Conservation (phyloP, 2,329 filamentous ascomycete genomes). For the Aureobasidium sp. region DNA sequence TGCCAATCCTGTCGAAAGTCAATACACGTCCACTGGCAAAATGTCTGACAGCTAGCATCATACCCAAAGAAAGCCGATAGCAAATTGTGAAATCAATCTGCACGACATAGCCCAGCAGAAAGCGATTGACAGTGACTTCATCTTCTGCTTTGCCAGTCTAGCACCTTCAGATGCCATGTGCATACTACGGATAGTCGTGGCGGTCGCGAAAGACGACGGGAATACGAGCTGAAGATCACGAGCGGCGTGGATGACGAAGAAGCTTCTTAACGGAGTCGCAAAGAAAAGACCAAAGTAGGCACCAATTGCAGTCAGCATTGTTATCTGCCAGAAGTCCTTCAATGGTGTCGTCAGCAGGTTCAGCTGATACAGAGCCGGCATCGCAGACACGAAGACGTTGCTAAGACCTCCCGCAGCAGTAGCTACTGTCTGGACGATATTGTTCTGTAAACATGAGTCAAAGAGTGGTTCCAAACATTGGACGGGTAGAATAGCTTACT, state of each 20-base stretch:
- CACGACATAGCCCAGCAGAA: slow-evolving; percentile 58
- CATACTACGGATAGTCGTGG: slow-evolving; percentile 71
- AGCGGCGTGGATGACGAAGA: slow-evolving; percentile 71
- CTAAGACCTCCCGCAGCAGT: slow-evolving; percentile 66
- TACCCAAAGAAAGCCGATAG: slow-evolving; percentile 62
- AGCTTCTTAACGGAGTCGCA: slow-evolving; percentile 66
- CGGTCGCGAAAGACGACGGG: slow-evolving; percentile 64
- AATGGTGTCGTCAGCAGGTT: slow-evolving; percentile 56
- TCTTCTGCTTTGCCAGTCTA: slow-evolving; percentile 60
- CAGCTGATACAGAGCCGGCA: slow-evolving; percentile 68
- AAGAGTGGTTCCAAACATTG: background rate
- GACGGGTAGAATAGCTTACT: background rate
- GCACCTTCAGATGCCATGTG: slow-evolving; percentile 61
- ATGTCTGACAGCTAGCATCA: background rate
- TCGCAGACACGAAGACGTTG: slow-evolving; percentile 64
- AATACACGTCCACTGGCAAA: background rate
- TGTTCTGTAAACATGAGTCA: slow-evolving; percentile 49
- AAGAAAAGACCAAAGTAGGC: slow-evolving; percentile 73
- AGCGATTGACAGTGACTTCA: slow-evolving; percentile 59
- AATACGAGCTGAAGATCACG: slow-evolving; percentile 65
- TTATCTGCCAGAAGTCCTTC: slow-evolving; percentile 63
- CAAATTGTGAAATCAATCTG: slow-evolving; percentile 66
- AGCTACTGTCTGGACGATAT: slow-evolving; percentile 66
- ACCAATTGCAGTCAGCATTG: slow-evolving; percentile 67
- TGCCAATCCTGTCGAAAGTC: slow-evolving; percentile 29